Evolutionary conservation across 441 rosid genomes (phyloP).

Genomic region (Brassica hybrid): DNA sequence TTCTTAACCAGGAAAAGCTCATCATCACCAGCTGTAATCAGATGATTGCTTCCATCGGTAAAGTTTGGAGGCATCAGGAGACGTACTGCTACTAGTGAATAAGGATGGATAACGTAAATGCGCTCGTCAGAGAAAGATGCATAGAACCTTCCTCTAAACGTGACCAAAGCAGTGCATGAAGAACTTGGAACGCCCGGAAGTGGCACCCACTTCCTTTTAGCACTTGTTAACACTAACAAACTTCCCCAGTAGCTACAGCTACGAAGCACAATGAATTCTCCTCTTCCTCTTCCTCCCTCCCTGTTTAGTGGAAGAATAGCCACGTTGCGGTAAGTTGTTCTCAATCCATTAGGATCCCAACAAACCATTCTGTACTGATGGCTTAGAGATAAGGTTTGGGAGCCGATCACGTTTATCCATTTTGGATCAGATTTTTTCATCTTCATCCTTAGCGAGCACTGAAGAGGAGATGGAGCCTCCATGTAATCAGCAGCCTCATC

Average conservation of each 20-base stretch:
- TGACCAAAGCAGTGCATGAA: not conserved
- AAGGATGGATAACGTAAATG: conserved; percentile 2
- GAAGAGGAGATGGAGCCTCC: not conserved
- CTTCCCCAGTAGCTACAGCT: not conserved
- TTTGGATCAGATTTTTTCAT: not conserved
- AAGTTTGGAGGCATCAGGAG: not conserved
- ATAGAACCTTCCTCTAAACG: not conserved
- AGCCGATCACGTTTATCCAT: not conserved
- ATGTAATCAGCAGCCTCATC: not conserved
- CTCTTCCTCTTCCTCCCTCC: not conserved
- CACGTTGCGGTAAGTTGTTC: not conserved
- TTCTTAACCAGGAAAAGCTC: conserved; percentile 11
- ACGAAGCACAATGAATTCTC: not conserved
- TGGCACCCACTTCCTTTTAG: conserved; percentile 10
- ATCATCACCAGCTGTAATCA: not conserved
- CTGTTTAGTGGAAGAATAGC: conserved; percentile 13
- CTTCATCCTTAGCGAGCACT: conserved; percentile 15
- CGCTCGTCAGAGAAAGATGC: not conserved
- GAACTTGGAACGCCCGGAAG: not conserved
- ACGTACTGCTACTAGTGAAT: not conserved
- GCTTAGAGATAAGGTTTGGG: not conserved
- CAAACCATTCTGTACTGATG: not conserved
- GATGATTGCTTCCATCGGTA: not conserved
- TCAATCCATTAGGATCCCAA: not conserved
- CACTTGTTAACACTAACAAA: conserved; percentile 5